Base-by-base conservation (phyloP, 164 flowering plant genomes). In the Cinnamomum chago region DNA sequence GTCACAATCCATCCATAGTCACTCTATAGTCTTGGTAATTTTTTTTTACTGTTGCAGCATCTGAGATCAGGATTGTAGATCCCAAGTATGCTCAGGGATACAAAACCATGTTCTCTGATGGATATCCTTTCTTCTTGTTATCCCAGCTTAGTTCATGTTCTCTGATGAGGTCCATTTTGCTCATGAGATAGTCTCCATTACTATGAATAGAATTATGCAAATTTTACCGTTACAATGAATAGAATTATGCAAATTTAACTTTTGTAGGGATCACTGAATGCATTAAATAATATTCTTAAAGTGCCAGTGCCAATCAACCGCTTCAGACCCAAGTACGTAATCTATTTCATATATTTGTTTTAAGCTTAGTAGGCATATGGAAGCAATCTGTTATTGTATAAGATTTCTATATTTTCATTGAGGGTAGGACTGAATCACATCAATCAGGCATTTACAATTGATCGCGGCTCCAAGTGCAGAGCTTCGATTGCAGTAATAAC, bases 291-390 rank as follows among this genome's bases (percentile, higher is more conserved):
- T 72, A 81, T 79, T 73, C 92, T 95, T 33, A 77, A 80, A 76
- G 97, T 88, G 77, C 93, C 97, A 3, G 15, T 95, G 25, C 81
- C 92, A 47, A 77, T 93, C 50, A 90, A 93, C 77, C 98, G 99
- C 52, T 95, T 93, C 79, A 84, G 99, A 82, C 93, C 99, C 84
- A 95, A 95, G 99, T 93, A 88, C 23, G 80, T 72, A 3, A 28
- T 17, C 35, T 0, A 70, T 64, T 52, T 75, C 22, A 14, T 27
- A n/a, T n/a, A 27, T 28, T 5, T 62, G 15, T 70, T 66, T 55
- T 70, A 58, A 22, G 10, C 6, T 7, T 64, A 58, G 18, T 18
- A 22, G 17, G 60, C 60, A 2, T 15, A 15, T 55, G 60, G 17
- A 55, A 15, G 18, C 60, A 55, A 55, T 55, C 60, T 55, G 5